Evolutionary conservation across 257 asterid genomes (phyloP).

Genomic region (Craterostigma plantagineum): DNA sequence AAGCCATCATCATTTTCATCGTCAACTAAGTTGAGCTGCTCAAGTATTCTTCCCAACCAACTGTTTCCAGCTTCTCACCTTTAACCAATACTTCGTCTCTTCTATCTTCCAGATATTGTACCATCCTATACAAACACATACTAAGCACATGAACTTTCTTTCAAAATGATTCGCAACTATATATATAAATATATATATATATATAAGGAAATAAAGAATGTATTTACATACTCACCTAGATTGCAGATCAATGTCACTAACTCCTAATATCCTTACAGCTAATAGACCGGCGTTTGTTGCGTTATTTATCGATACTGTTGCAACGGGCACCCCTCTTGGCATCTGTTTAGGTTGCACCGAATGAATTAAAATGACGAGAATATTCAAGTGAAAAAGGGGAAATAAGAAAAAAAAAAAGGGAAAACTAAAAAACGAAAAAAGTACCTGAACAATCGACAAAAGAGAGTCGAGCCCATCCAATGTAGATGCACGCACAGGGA

Average conservation of each 20-base stretch:
- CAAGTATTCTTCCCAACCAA: constrained; percentile 75
- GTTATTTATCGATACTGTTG: constrained; percentile 81
- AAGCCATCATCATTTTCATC: too few species aligned
- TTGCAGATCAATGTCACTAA: constrained; percentile 54
- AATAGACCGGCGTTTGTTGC: constrained; percentile 89
- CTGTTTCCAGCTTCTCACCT: constrained; percentile 49
- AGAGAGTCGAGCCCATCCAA: constrained; percentile 93
- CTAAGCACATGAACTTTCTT: background rate
- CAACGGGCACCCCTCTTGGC: constrained; percentile 98
- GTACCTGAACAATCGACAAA: constrained; percentile 92
- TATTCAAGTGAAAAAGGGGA: too few species aligned
- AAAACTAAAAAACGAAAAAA: background rate
- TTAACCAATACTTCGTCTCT: constrained; percentile 66
- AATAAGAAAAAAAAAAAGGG: background rate
- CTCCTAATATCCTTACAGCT: constrained; percentile 74
- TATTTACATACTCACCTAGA: constrained; percentile 33
- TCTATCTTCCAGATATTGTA: constrained; percentile 73
- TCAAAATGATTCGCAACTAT: too few species aligned
- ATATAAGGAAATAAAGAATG: background rate
- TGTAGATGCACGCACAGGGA: constrained; percentile 86
- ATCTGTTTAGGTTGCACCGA: constrained; percentile 23
- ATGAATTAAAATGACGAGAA: too few species aligned
- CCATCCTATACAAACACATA: constrained; percentile 39
- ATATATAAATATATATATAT: too few species aligned
- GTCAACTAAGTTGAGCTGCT: too few species aligned